phyloP scores from a whole-genome alignment of 31 red algal genomes.

The Odonthalia washingtoniensis region DNA sequence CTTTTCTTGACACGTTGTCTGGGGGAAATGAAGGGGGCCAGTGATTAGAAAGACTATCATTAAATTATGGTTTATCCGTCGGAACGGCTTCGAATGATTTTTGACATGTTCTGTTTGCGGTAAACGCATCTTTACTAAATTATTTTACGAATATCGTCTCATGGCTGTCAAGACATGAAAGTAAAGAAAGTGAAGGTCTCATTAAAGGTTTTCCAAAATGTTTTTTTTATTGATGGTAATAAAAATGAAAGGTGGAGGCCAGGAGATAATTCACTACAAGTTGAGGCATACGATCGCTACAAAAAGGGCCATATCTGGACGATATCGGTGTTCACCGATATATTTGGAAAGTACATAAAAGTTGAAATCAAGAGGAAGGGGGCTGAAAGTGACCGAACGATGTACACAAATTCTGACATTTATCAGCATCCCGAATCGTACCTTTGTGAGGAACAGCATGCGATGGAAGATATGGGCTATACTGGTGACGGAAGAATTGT shows the following conservation, averaged over 20 bases:
- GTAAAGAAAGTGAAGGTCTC: no score
- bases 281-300: conserved; percentile 37
- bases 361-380: conserved; percentile 12
- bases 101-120: no score
- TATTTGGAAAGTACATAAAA: conserved; percentile 28
- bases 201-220: no score
- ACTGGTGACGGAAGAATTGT: conserved; percentile 11
- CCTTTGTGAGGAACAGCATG: conserved; percentile 11
- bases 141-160: no score
- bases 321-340: conserved; percentile 22
- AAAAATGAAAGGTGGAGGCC: conserved; percentile 42
- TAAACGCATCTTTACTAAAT: no score
- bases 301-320: conserved; percentile 21
- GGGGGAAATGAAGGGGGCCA: no score
- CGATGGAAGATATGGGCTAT: conserved; percentile 42
- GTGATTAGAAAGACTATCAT: no score
- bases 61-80: no score
- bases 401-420: conserved; percentile 15
- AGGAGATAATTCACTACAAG: not conserved
- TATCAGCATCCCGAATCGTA: not conserved
- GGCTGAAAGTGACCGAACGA: not conserved
- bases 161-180: no score
- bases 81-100: no score
- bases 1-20: no score
- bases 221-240: no score